A percentile compares a stretch with the other conserved stretches of the same genome.
These are phyloP conservation scores for Ophiostoma ulmi DNA, from an alignment of 2,329 filamentous ascomycete genomes.

Conservation along the genomic window DNA sequence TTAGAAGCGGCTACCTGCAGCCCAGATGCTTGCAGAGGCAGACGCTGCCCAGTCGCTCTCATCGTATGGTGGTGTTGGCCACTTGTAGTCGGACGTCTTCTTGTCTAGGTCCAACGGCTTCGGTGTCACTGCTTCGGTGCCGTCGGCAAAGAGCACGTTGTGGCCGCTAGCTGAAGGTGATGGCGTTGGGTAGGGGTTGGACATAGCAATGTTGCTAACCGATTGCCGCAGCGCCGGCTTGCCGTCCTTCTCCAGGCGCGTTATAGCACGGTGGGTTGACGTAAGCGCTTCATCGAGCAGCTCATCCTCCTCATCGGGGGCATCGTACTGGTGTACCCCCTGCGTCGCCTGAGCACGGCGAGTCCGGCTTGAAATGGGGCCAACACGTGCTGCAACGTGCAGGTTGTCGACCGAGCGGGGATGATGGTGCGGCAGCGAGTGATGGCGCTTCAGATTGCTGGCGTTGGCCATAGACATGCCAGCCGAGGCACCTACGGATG, in stretches of 20 bases:
- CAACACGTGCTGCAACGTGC: conserved; percentile 49
- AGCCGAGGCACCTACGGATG: conserved; percentile 3
- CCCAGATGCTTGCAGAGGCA: conserved; percentile 75
- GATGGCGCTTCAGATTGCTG: conserved; percentile 57
- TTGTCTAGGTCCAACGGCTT: conserved; percentile 67
- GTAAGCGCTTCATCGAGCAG: conserved; percentile 82
- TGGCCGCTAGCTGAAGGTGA: conserved; percentile 80
- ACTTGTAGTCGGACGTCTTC: conserved; percentile 60
- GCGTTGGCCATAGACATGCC: conserved; percentile 34
- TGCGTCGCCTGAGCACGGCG: conserved; percentile 70
- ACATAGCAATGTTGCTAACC: conserved; percentile 56
- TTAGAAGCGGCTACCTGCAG: conserved; percentile 61
- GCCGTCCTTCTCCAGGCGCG: conserved; percentile 57
- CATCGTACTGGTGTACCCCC: conserved; percentile 81
- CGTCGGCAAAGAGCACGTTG: conserved; percentile 65
- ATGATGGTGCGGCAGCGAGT: conserved; percentile 59
- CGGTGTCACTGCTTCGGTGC: conserved; percentile 56
- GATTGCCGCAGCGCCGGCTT: conserved; percentile 55
- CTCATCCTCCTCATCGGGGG: conserved; percentile 94
- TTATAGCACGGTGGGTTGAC: conserved; percentile 70
- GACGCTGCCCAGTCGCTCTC: conserved; percentile 87
- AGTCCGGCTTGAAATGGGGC: conserved; percentile 72
- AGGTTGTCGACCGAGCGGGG: conserved; percentile 61
- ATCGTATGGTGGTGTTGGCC: conserved; percentile 93
- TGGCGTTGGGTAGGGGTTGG: conserved; percentile 60